phyloP scores from a whole-genome alignment of 2,329 filamentous ascomycete species.

The Fusarium incarnatum region DNA sequence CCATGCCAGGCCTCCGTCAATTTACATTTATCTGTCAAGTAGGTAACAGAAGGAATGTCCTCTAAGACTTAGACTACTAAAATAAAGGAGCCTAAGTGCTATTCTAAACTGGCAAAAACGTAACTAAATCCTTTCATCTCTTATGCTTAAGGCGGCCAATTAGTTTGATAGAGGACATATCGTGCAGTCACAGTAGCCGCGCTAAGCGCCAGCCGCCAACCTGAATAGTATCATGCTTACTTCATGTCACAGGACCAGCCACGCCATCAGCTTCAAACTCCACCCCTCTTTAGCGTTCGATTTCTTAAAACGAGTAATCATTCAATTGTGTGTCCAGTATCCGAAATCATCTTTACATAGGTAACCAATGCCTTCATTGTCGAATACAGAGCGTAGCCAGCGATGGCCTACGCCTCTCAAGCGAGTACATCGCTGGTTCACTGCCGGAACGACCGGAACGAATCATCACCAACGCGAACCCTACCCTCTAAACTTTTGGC shows the following conservation, averaged over 20 bases:
- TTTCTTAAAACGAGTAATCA: not conserved
- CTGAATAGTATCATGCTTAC: not conserved
- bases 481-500: constrained; percentile 15
- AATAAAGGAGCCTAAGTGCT: too few species aligned
- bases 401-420: not conserved
- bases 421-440: not conserved
- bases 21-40: too few species aligned
- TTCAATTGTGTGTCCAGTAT: not conserved
- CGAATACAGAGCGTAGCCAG: not conserved
- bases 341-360: too few species aligned
- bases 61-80: too few species aligned
- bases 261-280: not conserved
- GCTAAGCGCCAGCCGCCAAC: not conserved
- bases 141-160: too few species aligned
- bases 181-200: not conserved
- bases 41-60: too few species aligned
- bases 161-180: not conserved
- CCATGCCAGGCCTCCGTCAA: too few species aligned
- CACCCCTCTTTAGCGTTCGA: not conserved
- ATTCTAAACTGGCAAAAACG: too few species aligned
- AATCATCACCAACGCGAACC: not conserved
- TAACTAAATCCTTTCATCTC: too few species aligned
- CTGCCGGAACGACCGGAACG: not conserved
- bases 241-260: accelerated
- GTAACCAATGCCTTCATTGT: not conserved